Conservation (phyloP, 345 rosid species). For the Eucalyptus dawsonii region DNA sequence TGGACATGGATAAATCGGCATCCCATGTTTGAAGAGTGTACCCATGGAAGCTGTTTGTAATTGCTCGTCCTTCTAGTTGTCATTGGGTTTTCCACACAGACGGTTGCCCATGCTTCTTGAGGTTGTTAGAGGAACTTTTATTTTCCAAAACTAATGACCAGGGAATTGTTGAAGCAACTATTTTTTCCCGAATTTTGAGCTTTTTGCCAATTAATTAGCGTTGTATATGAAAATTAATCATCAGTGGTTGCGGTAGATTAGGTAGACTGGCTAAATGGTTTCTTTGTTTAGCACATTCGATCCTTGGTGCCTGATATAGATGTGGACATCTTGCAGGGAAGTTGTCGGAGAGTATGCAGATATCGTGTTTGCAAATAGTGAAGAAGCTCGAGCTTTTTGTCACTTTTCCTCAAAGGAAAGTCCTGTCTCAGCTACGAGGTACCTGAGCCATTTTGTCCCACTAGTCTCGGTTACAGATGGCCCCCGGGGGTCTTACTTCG, state of each 20-base stretch:
- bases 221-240: not conserved
- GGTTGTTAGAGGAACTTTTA: not conserved
- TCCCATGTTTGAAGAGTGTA: not conserved
- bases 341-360: conserved; percentile 72
- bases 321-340: conserved; percentile 38
- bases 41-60: not conserved
- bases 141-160: not conserved
- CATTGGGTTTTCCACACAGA: not conserved
- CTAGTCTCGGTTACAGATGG: conserved; percentile 87
- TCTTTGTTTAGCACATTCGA: not conserved
- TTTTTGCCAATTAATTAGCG: not conserved
- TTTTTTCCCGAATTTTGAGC: not conserved
- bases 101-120: not conserved
- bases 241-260: not conserved
- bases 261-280: not conserved
- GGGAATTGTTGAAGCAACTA: not conserved
- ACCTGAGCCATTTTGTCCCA: conserved; percentile 87
- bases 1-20: not conserved
- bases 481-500: conserved; percentile 76
- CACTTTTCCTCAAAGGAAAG: conserved; percentile 65
- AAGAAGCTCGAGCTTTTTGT: conserved; percentile 84
- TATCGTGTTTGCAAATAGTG: conserved; percentile 74
- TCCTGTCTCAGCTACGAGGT: conserved; percentile 64
- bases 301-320: not conserved
- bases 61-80: not conserved